A percentile compares a stretch with the other conserved stretches of the same genome.
Evolutionary conservation across 2,329 filamentous ascomycete species (phyloP).

Genomic region (Fusarium sp.): DNA sequence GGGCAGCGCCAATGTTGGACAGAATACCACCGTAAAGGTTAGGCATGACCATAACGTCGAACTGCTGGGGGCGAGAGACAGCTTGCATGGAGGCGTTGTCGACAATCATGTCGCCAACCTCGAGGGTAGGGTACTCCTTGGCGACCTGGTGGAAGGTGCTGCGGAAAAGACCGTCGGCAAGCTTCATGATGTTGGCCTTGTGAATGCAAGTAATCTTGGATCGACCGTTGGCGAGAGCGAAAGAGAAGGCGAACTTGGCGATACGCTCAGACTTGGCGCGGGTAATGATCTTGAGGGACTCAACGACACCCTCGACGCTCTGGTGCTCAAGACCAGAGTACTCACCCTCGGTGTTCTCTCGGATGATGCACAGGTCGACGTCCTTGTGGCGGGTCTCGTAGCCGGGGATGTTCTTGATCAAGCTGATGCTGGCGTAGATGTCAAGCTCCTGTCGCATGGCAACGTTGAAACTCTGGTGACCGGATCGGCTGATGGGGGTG

Average conservation of each 20-base stretch:
- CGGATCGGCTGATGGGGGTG: slow-evolving; percentile 95
- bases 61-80: slow-evolving; percentile 95
- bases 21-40: slow-evolving; percentile 99
- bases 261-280: slow-evolving; percentile 99
- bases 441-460: slow-evolving; percentile 99
- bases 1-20: slow-evolving; percentile 97
- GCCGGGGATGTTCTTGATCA: slow-evolving; percentile 99
- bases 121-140: slow-evolving; percentile 94
- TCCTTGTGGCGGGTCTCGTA: slow-evolving; percentile 97
- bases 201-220: slow-evolving; percentile 99
- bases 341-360: slow-evolving; percentile 99
- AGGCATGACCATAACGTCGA: slow-evolving; percentile 99
- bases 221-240: slow-evolving; percentile 97
- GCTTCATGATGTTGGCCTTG: slow-evolving; percentile 99
- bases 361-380: slow-evolving; percentile 99
- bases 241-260: slow-evolving; percentile 98
- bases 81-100: slow-evolving; percentile 99
- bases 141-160: slow-evolving; percentile 95
- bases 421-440: slow-evolving; percentile 97
- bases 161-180: slow-evolving; percentile 98
- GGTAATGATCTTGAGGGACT: slow-evolving; percentile 99
- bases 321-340: slow-evolving; percentile 99
- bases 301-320: slow-evolving; percentile 94
- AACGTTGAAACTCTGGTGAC: slow-evolving; percentile 99
- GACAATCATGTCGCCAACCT: slow-evolving; percentile 99